These are phyloP conservation scores for Aspergillus nidulans DNA, from an alignment of 495 filamentous ascomycete species.

Conservation along the genomic window DNA sequence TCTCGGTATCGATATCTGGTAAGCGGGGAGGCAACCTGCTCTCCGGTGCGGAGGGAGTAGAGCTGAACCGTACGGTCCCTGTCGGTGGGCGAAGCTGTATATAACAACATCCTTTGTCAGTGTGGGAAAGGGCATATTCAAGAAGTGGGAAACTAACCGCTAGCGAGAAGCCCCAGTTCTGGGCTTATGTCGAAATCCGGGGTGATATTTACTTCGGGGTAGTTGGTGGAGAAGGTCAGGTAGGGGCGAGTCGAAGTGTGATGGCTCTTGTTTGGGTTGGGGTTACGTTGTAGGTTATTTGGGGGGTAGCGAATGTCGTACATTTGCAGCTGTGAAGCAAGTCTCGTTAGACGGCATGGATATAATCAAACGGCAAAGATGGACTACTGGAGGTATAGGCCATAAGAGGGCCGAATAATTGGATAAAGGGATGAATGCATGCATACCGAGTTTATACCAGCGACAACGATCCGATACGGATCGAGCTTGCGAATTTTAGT, in stretches of 20 bases:
- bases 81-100: constrained; percentile 18
- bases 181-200: constrained; percentile 35
- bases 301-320: constrained; percentile 41
- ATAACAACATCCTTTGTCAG: neutral
- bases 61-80: constrained; percentile 33
- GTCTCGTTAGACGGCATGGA: neutral
- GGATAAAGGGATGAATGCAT: neutral
- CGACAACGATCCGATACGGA: constrained; percentile 32
- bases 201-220: constrained; percentile 18
- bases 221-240: constrained; percentile 31
- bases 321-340: constrained; percentile 35
- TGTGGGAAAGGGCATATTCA: neutral
- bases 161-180: constrained; percentile 38
- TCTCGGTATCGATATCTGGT: constrained; percentile 24
- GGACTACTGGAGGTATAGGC: neutral
- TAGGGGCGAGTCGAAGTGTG: constrained; percentile 36
- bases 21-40: constrained; percentile 30
- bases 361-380: neutral
- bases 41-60: constrained; percentile 36
- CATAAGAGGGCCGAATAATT: too few species aligned
- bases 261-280: constrained; percentile 21
- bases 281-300: constrained; percentile 27
- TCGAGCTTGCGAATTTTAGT: constrained; percentile 37
- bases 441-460: constrained; percentile 34
- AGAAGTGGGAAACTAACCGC: constrained; percentile 23